Conservation (phyloP, 805 yeast species). For the Hanseniaspora taiwanica region DNA sequence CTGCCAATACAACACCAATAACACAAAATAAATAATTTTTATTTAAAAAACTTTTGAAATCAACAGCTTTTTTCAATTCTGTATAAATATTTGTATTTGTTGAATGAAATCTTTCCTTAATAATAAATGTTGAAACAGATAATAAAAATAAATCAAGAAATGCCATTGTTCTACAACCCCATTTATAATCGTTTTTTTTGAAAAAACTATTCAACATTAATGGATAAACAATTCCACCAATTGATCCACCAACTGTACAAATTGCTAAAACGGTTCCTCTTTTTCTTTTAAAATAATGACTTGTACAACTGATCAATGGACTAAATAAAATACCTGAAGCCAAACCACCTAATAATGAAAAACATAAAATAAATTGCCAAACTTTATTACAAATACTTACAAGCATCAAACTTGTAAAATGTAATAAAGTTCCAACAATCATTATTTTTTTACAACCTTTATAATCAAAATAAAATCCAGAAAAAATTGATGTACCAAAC, state of each 20-base stretch:
- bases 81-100: conserved; percentile 35
- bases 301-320: conserved; percentile 45
- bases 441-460: conserved; percentile 35
- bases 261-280: conserved; percentile 43
- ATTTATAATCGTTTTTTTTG: conserved; percentile 30
- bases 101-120: conserved; percentile 34
- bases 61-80: conserved; percentile 27
- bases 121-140: conserved; percentile 20
- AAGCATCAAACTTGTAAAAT: conserved; percentile 37
- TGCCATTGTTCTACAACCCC: conserved; percentile 44
- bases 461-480: conserved; percentile 46
- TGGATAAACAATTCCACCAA: conserved; percentile 45
- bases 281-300: conserved; percentile 48
- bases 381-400: conserved; percentile 36
- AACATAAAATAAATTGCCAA: conserved; percentile 49
- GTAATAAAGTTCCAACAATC: conserved; percentile 27
- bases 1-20: conserved; percentile 33
- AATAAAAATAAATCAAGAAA: conserved; percentile 24
- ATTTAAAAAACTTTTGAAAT: conserved; percentile 30
- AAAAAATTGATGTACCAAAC: conserved; percentile 34
- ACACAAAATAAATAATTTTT: conserved; percentile 29
- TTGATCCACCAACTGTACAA: conserved; percentile 37
- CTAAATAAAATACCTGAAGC: conserved; percentile 45
- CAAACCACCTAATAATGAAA: conserved; percentile 39
- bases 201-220: conserved; percentile 32